These are phyloP conservation scores for Acanthamoeba royreba DNA, from an alignment of 208 protist genomes.

Conservation along the genomic window DNA sequence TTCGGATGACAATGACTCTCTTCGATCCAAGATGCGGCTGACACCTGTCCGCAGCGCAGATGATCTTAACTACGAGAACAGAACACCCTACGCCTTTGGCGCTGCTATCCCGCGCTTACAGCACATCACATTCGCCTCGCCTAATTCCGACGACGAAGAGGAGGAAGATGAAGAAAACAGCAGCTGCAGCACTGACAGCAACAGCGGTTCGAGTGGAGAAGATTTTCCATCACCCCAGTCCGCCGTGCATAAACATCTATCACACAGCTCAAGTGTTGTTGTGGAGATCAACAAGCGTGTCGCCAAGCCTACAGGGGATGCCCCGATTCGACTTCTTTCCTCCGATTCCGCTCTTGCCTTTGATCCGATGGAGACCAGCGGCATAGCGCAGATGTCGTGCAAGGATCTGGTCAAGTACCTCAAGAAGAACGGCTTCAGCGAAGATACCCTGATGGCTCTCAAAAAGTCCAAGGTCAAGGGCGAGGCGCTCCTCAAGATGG, in stretches of 20 bases:
- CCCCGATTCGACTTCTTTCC: neutral
- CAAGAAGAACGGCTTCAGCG: neutral
- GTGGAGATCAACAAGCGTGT: neutral
- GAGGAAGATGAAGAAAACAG: neutral
- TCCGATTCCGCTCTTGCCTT: neutral
- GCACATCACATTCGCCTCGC: neutral
- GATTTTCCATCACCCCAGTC: neutral
- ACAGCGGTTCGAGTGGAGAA: neutral
- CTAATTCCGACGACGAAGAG: neutral
- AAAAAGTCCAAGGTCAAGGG: neutral
- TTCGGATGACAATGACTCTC: no score
- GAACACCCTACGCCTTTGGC: neutral
- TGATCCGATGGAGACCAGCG: neutral
- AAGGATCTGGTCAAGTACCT: neutral
- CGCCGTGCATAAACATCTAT: neutral
- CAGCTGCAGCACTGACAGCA: neutral
- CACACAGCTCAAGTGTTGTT: neutral
- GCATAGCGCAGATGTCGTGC: neutral
- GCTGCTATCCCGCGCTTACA: neutral
- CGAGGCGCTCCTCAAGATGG: neutral
- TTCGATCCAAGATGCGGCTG: no score
- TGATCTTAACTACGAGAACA: neutral
- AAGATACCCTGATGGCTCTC: neutral
- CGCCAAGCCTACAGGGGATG: neutral
- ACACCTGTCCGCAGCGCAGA: neutral